Conservation (phyloP, 2,329 filamentous ascomycete species). For the Alternaria atra region DNA sequence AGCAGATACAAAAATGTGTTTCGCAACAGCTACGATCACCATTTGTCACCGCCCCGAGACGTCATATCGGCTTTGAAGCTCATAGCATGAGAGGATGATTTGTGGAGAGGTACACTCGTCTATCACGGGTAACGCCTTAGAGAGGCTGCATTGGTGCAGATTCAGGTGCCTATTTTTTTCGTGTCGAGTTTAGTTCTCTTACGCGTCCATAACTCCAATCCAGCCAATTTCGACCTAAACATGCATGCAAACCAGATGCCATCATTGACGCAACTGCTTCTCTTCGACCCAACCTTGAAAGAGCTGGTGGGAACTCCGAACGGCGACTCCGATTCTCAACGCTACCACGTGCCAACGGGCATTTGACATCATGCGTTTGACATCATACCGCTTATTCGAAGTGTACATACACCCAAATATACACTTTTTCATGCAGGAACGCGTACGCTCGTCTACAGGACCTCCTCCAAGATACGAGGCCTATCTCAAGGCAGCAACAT, state of each 20-base stretch:
- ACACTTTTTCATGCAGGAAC: conserved; percentile 7
- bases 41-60: not conserved
- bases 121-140: not conserved
- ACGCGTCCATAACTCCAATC: not conserved
- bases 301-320: not conserved
- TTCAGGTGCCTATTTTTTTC: not conserved
- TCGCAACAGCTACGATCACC: not conserved
- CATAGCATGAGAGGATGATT: not conserved
- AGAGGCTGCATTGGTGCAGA: not conserved
- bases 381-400: not conserved
- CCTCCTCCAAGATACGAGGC: not conserved
- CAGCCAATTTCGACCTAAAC: not conserved
- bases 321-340: not conserved
- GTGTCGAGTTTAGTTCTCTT: not conserved
- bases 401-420: not conserved
- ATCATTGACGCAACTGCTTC: not conserved
- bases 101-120: not conserved
- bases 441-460: not conserved
- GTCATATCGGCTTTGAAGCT: not conserved
- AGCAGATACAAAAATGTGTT: not conserved
- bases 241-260: not conserved
- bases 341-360: not conserved
- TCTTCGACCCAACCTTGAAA: not conserved
- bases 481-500: conserved; percentile 1
- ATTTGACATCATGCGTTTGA: not conserved